A percentile compares a stretch with the other conserved stretches of the same genome.
These are phyloP conservation scores for Rubroboletus satanas DNA, from an alignment of 768 basidiomycete species.

Conservation along the genomic window DNA sequence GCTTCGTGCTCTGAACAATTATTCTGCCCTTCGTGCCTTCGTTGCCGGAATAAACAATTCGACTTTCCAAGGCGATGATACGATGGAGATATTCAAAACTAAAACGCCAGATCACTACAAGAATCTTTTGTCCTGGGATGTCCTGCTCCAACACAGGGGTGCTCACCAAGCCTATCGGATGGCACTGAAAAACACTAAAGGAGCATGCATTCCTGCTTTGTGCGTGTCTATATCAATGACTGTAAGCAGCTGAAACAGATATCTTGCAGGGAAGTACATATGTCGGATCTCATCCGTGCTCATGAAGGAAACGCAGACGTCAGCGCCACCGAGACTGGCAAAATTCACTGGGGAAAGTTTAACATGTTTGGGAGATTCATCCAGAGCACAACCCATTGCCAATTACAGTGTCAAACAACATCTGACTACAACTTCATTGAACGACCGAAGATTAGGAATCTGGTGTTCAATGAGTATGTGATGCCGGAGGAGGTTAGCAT, in stretches of 20 bases:
- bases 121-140: constrained; percentile 76
- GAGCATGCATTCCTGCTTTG: constrained; percentile 85
- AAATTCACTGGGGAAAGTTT: constrained; percentile 96
- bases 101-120: constrained; percentile 70
- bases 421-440: constrained; percentile 63
- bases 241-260: constrained; percentile 9
- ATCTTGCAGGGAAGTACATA: constrained; percentile 75
- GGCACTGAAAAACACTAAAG: constrained; percentile 80
- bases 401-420: constrained; percentile 60
- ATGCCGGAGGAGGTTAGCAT: constrained; percentile 67
- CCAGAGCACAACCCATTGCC: constrained; percentile 70
- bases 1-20: constrained; percentile 84
- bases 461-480: constrained; percentile 53
- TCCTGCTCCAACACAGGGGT: constrained; percentile 75
- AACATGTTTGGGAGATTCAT: constrained; percentile 89
- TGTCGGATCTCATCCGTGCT: constrained; percentile 83
- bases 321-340: constrained; percentile 56
- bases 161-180: constrained; percentile 90
- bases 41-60: constrained; percentile 91
- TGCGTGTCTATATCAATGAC: constrained; percentile 33
- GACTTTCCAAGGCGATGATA: constrained; percentile 71
- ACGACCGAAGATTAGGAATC: constrained; percentile 47
- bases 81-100: constrained; percentile 67
- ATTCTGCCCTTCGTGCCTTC: constrained; percentile 87
- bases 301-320: constrained; percentile 82